Base-by-base conservation (phyloP, 169 alveolate species). In the Plasmodium vivax region DNA sequence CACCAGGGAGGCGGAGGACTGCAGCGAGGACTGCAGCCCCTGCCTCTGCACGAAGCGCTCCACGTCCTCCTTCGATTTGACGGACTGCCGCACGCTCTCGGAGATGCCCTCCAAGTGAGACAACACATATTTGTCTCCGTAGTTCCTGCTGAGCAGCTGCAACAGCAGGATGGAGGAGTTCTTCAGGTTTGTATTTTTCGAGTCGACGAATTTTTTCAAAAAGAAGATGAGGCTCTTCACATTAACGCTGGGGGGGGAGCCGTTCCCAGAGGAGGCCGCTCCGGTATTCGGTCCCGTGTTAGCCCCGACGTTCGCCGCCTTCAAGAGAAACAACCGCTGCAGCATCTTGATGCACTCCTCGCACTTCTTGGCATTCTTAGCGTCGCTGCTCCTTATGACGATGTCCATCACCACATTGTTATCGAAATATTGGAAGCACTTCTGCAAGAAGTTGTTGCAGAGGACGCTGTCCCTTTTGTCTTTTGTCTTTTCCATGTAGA, bases 51-150 rank as follows among this genome's bases (percentile, higher is more conserved):
- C 36, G 56, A 91, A 91, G 19, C 62, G 73, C 4, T 91, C 95
- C 9, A 82, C 68, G 32, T 91, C 95, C 27, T 91, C 95, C 77
- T 81, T 91, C 32, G 77, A 68, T 82, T 91, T 91, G n/a, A 91
- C 85, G 2, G 45, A 19, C 30, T 91, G 92, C 2, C 95, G 47
- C 4, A 91, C 43, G 32, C 45, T 91, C 47, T 91, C 95, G 1
- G 95, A 56, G 34, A 91, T 91, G 2, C 95, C 95, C 73, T 91
- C 95, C 77, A 91, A 91, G 58, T 91, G 68, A 32, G 95, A 62
- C 30, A 91, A 30, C 0, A 91, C 95, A 82, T 82, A 82, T 56
- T 72, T 81, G 32, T 91, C 84, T 5, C 95, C 95, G 82, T 82
- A 91, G 74, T 82, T 91, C 56, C 83, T 91, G 58, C 81, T 71